Conservation (phyloP, 495 filamentous ascomycete genomes). For the Lichina pygmaea region DNA sequence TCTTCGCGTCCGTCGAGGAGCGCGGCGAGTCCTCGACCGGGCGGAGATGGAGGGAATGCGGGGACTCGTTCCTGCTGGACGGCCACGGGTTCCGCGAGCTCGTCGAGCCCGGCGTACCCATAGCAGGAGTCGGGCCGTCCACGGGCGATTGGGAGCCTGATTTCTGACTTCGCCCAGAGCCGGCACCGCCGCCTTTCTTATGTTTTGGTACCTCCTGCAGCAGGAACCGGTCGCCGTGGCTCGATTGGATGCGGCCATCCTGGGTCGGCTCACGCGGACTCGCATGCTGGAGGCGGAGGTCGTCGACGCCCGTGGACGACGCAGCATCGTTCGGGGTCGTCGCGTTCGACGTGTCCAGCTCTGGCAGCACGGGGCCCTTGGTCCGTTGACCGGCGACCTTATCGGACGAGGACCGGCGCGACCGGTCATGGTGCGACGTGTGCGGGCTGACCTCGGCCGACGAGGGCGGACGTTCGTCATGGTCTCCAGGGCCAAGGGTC, state of each 20-base stretch:
- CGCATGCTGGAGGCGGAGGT: constrained; percentile 8
- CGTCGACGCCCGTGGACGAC: constrained; percentile 11
- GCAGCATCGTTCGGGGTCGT: not conserved
- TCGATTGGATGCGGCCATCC: not conserved
- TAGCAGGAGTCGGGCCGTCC: not conserved
- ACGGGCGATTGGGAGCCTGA: not conserved
- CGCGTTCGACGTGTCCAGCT: not conserved
- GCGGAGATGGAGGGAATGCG: not conserved
- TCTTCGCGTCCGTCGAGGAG: not conserved
- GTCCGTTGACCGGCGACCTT: no score
- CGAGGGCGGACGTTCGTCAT: not conserved
- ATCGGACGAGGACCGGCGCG: no score
- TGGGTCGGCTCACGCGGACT: constrained; percentile 6
- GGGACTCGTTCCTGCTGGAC: not conserved
- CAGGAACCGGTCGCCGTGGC: constrained; percentile 30
- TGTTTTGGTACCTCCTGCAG: constrained; percentile 48
- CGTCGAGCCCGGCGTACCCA: not conserved
- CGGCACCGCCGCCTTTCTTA: constrained; percentile 26
- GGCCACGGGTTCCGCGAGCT: not conserved
- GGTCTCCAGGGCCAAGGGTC: not conserved
- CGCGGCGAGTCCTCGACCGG: not conserved
- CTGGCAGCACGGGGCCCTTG: not conserved
- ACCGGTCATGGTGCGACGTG: not conserved
- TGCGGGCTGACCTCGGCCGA: not conserved
- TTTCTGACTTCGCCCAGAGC: constrained; percentile 2